Base-by-base conservation (phyloP, 768 basidiomycete genomes). In the Clitopilus passeckerianus region DNA sequence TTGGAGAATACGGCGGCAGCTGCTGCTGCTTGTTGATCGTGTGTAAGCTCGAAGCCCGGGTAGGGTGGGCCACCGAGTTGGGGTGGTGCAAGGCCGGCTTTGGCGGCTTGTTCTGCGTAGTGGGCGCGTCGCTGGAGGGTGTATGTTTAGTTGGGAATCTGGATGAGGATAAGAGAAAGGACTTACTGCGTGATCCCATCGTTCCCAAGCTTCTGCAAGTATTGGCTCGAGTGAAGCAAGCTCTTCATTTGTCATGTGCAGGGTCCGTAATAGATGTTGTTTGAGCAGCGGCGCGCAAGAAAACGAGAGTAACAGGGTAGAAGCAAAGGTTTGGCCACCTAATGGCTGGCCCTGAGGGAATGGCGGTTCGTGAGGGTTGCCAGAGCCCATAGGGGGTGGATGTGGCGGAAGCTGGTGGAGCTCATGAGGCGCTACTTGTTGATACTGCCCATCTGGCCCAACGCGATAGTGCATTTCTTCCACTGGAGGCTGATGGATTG, bases 171-270 rank as follows among this genome's bases (percentile, higher is more conserved):
- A 59, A 43, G 59, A 59, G 50, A 20, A 57, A 30, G 24, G 54
- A 30, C 22, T 70, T 67, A 91, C 90, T 70, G 87, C 86, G 64
- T 86, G 84, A 65, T 93, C 87, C 91, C 91, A 93, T 41, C 89
- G 86, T 59, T 93, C 91, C 82, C 90, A 93, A 16, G 90, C 90
- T 50, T 89, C 86, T 5, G 91, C 90, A 52, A 93, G 87, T 64
- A 91, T 77, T 24, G 90, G 88, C 67, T 93, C 89, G 54, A 93
- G 74, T 9, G 87, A 85, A 2, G 85, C 85, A 16, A 93, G 79
- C 66, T 93, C 91, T 56, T 92, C 90, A 71, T 84, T 85, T 27
- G 88, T 84, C 83, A 93, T 86, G 62, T 82, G 80, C 53, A 93
- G 75, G 5, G 83, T 85, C 54, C 89, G 84, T 33, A 93, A 71